A percentile compares a stretch with the other conserved stretches of the same genome.
Conservation (phyloP, 345 rosid genomes). For the Cochlearia excelsa region DNA sequence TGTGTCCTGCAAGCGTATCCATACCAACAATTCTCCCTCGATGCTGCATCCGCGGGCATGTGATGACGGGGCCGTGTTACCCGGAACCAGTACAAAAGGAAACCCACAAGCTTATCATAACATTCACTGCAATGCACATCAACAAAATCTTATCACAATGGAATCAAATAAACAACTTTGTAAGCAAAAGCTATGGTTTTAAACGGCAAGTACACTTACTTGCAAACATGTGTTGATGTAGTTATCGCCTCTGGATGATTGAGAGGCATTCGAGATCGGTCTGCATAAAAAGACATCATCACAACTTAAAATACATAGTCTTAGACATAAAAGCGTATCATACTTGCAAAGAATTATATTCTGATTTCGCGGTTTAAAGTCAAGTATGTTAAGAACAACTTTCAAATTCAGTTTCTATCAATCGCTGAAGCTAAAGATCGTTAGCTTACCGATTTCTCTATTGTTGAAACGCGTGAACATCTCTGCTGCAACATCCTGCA, state of each 20-base stretch:
- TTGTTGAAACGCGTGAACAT: slow-evolving; percentile 60
- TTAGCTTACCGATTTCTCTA: slow-evolving; percentile 62
- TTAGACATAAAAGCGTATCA: neutral
- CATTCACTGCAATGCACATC: slow-evolving; percentile 55
- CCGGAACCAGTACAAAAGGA: slow-evolving; percentile 84
- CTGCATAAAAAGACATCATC: slow-evolving; percentile 37
- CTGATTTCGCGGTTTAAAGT: neutral
- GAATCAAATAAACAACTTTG: too few relatives aligned
- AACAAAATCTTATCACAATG: slow-evolving; percentile 4
- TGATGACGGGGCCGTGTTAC: slow-evolving; percentile 47
- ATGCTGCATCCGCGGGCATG: slow-evolving; percentile 55
- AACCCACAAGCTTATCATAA: slow-evolving; percentile 70
- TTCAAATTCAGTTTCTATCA: slow-evolving; percentile 1
- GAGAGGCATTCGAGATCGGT: slow-evolving; percentile 67
- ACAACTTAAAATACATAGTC: neutral
- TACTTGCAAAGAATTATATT: neutral
- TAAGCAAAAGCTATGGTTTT: too few relatives aligned
- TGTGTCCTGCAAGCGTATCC: slow-evolving; percentile 85
- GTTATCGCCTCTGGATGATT: slow-evolving; percentile 79
- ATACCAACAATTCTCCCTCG: slow-evolving; percentile 87
- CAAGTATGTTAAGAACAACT: neutral
- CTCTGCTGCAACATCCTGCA: slow-evolving; percentile 66
- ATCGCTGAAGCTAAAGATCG: neutral
- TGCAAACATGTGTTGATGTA: slow-evolving; percentile 67
- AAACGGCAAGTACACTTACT: slow-evolving; percentile 42